These are phyloP conservation scores for Backusella circina DNA, from an alignment of 192 early-diverging fungal genomes.

Conservation along the genomic window DNA sequence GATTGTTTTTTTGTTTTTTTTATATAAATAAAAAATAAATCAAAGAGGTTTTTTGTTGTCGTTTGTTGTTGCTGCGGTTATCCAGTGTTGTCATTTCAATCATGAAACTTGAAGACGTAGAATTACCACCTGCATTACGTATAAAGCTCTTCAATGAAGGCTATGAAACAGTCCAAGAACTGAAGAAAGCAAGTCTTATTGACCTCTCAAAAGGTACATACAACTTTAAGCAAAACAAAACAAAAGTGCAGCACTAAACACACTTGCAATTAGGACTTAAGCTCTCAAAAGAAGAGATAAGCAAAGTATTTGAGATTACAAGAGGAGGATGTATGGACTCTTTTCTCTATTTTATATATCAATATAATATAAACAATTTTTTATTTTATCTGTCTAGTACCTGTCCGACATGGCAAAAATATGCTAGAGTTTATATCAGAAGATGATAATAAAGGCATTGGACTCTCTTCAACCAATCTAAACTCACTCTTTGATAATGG, in stretches of 20 bases:
- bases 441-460: background rate
- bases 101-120: background rate
- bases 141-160: background rate
- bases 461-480: background rate
- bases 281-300: background rate
- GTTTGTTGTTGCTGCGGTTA: background rate
- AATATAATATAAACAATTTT: no score
- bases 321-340: background rate
- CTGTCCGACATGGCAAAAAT: background rate
- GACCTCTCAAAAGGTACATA: background rate
- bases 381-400: background rate
- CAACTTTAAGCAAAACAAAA: background rate
- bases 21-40: no score
- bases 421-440: background rate
- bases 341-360: background rate
- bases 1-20: background rate
- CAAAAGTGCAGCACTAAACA: background rate
- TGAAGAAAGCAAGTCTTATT: background rate
- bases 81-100: background rate
- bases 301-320: background rate
- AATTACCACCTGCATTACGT: background rate
- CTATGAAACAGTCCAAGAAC: background rate
- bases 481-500: background rate
- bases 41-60: no score
- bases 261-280: background rate